phyloP scores from a whole-genome alignment of 2,329 filamentous ascomycete genomes.

The Zelopaecilomyces penicillatus region DNA sequence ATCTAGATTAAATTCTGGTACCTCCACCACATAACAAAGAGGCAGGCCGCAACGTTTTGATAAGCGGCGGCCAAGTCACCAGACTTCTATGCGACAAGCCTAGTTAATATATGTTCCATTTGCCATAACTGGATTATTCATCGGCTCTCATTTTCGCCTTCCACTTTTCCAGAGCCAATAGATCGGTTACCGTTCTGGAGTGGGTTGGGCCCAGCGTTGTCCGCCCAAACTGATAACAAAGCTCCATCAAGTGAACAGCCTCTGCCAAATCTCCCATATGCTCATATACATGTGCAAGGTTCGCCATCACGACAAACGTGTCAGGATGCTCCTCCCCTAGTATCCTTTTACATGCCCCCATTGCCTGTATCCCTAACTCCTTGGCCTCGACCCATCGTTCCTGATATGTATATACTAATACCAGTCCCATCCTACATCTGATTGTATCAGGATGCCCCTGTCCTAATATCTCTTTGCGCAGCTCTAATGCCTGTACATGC shows the following conservation, averaged over 20 bases:
- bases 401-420: not conserved
- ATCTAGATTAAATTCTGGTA: too few species aligned
- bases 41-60: too few species aligned
- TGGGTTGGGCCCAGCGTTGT: too few species aligned
- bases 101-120: too few species aligned
- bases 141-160: too few species aligned
- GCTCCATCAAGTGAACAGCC: not conserved
- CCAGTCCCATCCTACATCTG: not conserved
- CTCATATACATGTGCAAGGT: not conserved
- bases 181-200: too few species aligned
- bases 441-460: not conserved
- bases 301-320: not conserved
- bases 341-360: not conserved
- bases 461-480: not conserved
- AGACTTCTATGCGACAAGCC: too few species aligned
- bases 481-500: not conserved
- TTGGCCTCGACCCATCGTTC: not conserved
- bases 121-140: too few species aligned
- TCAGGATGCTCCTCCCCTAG: slow-evolving; percentile 1
- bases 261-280: not conserved
- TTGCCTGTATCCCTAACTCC: not conserved
- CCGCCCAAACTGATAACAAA: not conserved
- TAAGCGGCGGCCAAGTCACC: too few species aligned
- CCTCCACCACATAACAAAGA: too few species aligned
- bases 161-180: too few species aligned